Base-by-base conservation (phyloP, 768 basidiomycete genomes). In the Leccinum rimulosum region DNA sequence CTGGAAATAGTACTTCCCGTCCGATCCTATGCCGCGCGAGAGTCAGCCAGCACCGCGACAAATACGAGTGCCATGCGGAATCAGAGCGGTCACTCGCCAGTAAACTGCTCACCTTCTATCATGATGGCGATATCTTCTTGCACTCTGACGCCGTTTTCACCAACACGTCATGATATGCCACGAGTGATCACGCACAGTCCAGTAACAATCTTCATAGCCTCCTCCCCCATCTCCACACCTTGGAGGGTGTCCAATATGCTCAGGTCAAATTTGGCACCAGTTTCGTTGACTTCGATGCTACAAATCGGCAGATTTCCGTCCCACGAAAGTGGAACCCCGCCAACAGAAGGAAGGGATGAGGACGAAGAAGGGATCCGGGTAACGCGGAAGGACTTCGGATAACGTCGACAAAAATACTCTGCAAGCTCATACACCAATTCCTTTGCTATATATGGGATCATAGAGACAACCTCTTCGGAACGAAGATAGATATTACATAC, bases 1-100 rank as follows among this genome's bases (percentile, higher is more conserved):
- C 68, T 89, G 89, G 64, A 92, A 84, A 68, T 89, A 87, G 62
- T 89, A 88, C 60, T 77, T 77, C 45, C 89, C 88, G 57, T 92
- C 86, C 22, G 76, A 69, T 54, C 87, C 86, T 85, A 68, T 59
- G 50, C 66, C 66, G 61, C 63, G 64, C 53, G 47, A 45, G 43
- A 52, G 59, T 65, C 61, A 68, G 59, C 55, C 56, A 62, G 43
- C 57, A 65, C 52, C 52, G 56, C 48, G 49, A 65, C 62, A 62
- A 60, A 59, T 59, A 56, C 36, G 55, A 54, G 30, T 19, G 36
- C 55, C 56, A 57, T 45, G 54, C 52, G 50, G 58, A 49, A 43
- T 30, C 47, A 59, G 48, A 54, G 38, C 49, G 54, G 57, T 62
- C 4, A 33, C 58, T 52, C 79, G 38, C n/a, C n/a, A 43, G 40